A percentile compares a stretch with the other conserved stretches of the same genome.
phyloP scores from a whole-genome alignment of 371 early-diverging fungal species.

The Lichtheimia hyalospora region DNA sequence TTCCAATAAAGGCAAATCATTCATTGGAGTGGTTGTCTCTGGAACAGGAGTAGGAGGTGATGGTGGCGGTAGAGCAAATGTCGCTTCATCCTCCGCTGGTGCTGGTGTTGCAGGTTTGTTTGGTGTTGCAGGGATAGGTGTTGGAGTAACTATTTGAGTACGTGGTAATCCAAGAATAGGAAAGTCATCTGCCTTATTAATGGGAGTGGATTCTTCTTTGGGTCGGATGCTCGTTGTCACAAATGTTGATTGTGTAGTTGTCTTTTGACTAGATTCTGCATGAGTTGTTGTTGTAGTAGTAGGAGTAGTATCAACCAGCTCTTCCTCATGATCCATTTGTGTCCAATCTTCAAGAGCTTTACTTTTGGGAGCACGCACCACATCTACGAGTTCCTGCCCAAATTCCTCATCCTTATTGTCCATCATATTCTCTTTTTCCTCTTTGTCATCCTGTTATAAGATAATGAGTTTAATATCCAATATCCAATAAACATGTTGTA shows the following conservation, averaged over 20 bases:
- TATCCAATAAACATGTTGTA: not conserved
- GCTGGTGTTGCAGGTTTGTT: too few species aligned
- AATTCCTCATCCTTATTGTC: not conserved
- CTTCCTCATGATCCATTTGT: not conserved
- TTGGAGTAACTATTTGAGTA: too few species aligned
- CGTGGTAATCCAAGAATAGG: not conserved
- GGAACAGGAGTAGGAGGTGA: too few species aligned
- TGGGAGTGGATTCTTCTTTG: not conserved
- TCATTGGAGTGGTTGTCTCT: too few species aligned
- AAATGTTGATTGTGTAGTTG: not conserved
- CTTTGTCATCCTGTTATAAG: not conserved
- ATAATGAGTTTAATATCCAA: not conserved
- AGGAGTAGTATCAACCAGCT: too few species aligned
- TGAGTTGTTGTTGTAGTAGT: too few species aligned
- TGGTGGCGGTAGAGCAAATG: too few species aligned
- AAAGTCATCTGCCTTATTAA: not conserved
- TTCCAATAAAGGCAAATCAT: too few species aligned
- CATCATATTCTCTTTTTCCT: too few species aligned
- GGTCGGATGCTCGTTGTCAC: not conserved
- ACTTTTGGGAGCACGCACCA: not conserved
- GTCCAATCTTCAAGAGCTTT: not conserved
- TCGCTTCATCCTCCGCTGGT: too few species aligned
- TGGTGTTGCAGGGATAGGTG: too few species aligned
- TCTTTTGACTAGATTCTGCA: not conserved
- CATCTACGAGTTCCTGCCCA: conserved; percentile 4